These are phyloP conservation scores for Porodaedalea pini DNA, from an alignment of 1,284 basidiomycete genomes.

Conservation along the genomic window DNA sequence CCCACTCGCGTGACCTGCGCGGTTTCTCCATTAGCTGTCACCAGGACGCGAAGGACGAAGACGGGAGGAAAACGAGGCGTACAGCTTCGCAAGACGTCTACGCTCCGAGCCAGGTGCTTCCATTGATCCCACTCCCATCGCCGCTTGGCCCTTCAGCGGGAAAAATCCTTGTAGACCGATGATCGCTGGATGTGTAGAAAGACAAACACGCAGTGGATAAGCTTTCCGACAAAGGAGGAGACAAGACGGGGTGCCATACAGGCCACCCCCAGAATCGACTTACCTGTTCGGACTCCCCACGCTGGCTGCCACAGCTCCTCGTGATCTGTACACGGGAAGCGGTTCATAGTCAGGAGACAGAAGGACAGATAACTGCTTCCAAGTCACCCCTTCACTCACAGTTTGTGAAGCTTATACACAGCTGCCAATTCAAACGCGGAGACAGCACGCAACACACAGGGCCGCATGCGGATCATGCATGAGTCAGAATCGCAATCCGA, in stretches of 20 bases:
- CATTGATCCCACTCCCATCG: constrained; percentile 87
- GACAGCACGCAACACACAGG: not conserved
- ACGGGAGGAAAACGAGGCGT: constrained; percentile 32
- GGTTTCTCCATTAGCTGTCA: not conserved
- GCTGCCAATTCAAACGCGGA: constrained; percentile 42
- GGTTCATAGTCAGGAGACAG: not conserved
- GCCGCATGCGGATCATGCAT: not conserved
- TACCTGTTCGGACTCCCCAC: constrained; percentile 94
- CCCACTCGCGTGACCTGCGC: constrained; percentile 75
- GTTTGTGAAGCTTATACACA: constrained; percentile 90
- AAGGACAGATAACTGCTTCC: constrained; percentile 3
- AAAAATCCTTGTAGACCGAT: constrained; percentile 91
- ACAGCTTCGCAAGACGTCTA: constrained; percentile 77
- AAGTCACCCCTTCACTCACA: constrained; percentile 47
- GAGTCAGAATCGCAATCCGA: constrained; percentile 19
- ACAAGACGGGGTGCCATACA: not conserved
- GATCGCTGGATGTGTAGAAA: constrained; percentile 54
- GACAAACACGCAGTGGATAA: not conserved
- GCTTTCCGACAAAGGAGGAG: not conserved
- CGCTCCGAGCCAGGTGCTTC: constrained; percentile 79
- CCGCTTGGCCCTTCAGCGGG: constrained; percentile 82
- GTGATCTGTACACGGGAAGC: constrained; percentile 50
- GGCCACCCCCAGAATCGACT: constrained; percentile 22
- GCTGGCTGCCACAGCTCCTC: constrained; percentile 95
- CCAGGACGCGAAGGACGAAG: not conserved